Base-by-base conservation (phyloP, 441 rosid species). In the Caryocar brasiliense region DNA sequence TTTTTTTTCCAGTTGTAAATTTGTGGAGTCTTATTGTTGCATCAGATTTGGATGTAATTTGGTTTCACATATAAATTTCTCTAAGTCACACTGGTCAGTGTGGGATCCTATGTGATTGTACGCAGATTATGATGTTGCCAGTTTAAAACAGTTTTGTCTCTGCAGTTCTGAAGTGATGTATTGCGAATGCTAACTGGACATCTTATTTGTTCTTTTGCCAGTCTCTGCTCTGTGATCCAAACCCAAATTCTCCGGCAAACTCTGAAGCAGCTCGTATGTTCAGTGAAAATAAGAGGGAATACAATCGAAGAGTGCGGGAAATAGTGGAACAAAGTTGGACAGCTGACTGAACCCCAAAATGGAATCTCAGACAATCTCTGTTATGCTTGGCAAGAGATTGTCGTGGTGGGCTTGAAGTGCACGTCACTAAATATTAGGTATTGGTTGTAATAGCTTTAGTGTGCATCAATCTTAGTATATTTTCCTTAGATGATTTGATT, bases 301-400 rank as follows among this genome's bases (percentile, higher is more conserved):
- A 79, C 73, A 79, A 79, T 40, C 59, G 79, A 8, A 65, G 77
- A 50, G 81, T 79, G 20, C 59, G 79, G 54, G 85, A 76, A 36
- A 64, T 76, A 21, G 85, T 79, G 64, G 79, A 79, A 70, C 85
- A 76, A 73, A 73, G 81, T 67, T 73, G 85, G 81, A 79, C 81
- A 1, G 82, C 82, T 0, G 81, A 78, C 51, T 73, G 45, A 42
- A 24, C 9, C n/a, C n/a, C n/a, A n/a, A n/a, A 25, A 35, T 29
- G 6, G 28, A 19, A 35, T 43, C 52, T 25, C 49, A 47, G 4
- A 38, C 33, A 17, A 43, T 39, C 55, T 27, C 6, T 39, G 38
- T 45, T 41, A 23, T 28, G 40, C 43, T 36, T 28, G 29, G 21
- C 20, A 29, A 48, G 43, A 7, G 40, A 14, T n/a, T n/a, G n/a